Evolutionary conservation across 2,329 filamentous ascomycete genomes (phyloP), one percentile per base, ranked within the genome.

Genomic region (Phoma sp.): DNA sequence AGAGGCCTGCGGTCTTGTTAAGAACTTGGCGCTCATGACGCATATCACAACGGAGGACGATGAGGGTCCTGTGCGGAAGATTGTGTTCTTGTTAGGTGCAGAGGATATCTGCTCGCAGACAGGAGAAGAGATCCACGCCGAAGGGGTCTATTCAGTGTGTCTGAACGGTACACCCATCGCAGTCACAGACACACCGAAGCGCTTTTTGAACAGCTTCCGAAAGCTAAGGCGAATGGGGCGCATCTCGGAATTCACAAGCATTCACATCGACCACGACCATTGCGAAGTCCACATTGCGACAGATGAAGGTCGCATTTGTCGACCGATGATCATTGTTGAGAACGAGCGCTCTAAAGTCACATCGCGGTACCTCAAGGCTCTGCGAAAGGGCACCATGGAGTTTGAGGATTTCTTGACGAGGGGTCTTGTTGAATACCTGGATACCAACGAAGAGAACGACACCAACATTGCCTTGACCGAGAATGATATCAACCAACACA

Each of bases 401-500:
- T 99, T 99, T 71, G 95, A 99, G 64, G 93, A 97, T 72, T 98
- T 98, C 69, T 79, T 99, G 29, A 90, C 88, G 25, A 86, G 89
- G 56, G 96, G 95, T 0, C 82, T 99, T 7, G 90, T 99, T 7
- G 96, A 99, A 72, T 99, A 99, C 68, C 84, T 99, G 18, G 95
- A 99, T 69, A 92, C 96, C 64, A 99, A 99, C 75, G 96, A 99
- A 75, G 95, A 99, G 76, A 96, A 99, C 69, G 95, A 99, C 67
- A 89, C 92, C 0, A 88, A 96, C 50, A 96, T 99, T 62, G 90
- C 93, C 4, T 85, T 97, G 14, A 93, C 93, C 67, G 93, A 98
- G 70, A 83, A 87, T 22, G 88, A 96, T 56, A 91, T 98, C 61
- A 89, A 86, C 14, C 84, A 87, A 58, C 86, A 87, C 48, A 96